phyloP scores from a whole-genome alignment of 1,139 yeast genomes.

The Suhomyces kunorum region DNA sequence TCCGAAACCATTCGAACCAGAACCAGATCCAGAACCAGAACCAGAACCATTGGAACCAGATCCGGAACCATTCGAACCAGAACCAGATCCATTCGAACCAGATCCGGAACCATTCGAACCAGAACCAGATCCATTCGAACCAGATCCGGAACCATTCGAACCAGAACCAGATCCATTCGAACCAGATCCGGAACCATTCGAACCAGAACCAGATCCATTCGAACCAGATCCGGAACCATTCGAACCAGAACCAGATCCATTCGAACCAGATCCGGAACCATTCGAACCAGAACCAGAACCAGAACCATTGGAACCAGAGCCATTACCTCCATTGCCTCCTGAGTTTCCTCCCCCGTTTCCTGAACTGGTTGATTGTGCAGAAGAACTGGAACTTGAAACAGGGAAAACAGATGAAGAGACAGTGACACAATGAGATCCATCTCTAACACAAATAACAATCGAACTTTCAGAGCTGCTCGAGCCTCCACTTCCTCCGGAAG shows the following conservation, averaged over 20 bases:
- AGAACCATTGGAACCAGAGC: constrained; percentile 2
- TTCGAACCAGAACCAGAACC: constrained; percentile 1
- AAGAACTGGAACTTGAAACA: no score
- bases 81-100: background rate
- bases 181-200: background rate
- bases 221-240: background rate
- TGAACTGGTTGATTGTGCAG: no score
- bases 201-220: background rate
- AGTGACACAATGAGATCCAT: no score
- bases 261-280: background rate
- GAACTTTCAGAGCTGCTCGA: no score
- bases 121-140: background rate
- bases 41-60: background rate
- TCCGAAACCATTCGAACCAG: background rate
- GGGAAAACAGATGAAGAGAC: no score
- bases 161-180: background rate
- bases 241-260: background rate
- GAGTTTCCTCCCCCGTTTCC: background rate
- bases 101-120: background rate
- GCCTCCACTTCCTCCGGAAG: no score
- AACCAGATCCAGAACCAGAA: background rate
- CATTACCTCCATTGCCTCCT: background rate
- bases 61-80: no score
- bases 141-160: background rate
- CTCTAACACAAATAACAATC: no score